Evolutionary conservation across 2,329 filamentous ascomycete species (phyloP), one percentile per base, ranked within the genome.

Genomic region (Exophiala spinifera): DNA sequence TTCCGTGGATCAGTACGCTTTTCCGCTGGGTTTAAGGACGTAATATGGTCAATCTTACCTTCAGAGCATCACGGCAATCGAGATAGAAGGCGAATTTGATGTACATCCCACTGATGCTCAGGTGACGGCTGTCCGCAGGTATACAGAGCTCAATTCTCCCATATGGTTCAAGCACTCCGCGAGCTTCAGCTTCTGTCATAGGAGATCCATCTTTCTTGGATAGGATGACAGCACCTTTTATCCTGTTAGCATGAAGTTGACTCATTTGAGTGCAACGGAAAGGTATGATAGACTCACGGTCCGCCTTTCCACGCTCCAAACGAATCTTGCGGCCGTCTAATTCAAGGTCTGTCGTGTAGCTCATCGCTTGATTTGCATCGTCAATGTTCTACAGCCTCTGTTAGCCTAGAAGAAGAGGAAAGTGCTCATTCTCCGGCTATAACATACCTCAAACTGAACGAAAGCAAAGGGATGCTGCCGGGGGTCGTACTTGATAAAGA

Each of bases 391-490:
- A 47, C 46, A 53, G 15, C 20, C 34, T 21, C 23, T 25, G 19
- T 64, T 21, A 62, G 57, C 50, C 39, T 51, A 36, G 13, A 8
- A 8, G 28, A 31, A 23, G 10, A 15, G 13, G 8, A 11, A 10
- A 4, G 3, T 3, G 4, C 23, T 33, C 3, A 3, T 43, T 19
- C 13, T 40, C 14, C 4, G 20, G 15, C 2, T 42, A n/a, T 31
- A 40, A n/a, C 63, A 50, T 61, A 69, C 70, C 57, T 73, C 66
- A 54, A 70, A 74, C 51, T 73, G 71, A 19, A 72, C 65, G 63
- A 73, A 70, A 13, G 66, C 72, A 34, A 64, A 67, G 0, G 70
- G 69, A 13, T 73, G 62, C 10, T 62, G 66, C 49, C 68, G 67
- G 37, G 60, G 63, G 56, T 72, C 65, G 14, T 63, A 59, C 19